Evolutionary conservation across 345 rosid species (phyloP), one percentile per base, ranked within the genome.

Genomic region (Zanthoxylum bungeanum): DNA sequence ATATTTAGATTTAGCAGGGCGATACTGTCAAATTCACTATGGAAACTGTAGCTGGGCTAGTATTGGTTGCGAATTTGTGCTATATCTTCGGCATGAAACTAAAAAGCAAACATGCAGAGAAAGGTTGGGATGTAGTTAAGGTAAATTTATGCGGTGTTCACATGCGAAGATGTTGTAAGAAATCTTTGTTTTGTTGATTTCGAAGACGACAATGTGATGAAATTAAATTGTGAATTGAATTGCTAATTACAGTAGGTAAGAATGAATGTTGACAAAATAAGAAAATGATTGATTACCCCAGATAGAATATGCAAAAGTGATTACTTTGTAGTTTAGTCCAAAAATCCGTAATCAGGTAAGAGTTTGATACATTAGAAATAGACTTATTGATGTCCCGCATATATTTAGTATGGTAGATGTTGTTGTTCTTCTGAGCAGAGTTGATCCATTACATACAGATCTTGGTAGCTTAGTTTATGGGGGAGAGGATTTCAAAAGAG

Each of bases 131-230:
- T 19, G 4, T 10, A 34, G 0, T 5, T 12, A 34, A 11, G 66
- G 50, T 50, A 60, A 59, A 33, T 57, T 64, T 50, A 39, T 40
- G 33, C 37, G 17, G 11, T 25, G 49, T 33, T 36, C 17, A 36
- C 36, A 17, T 68, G 74, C 63, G 64, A 53, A 49, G 57, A 49
- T 28, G 22, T 52, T 68, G 34, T 39, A 61, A 31, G 60, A 77
- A 58, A 58, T 58, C 21, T 60, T 67, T 1, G 0, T 6, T 72
- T 68, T 73, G 56, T 68, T 22, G 44, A 37, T n/a, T 7, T 42
- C 44, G 14, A 76, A 50, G 21, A 11, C 36, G 33, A 55, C 21
- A 17, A 30, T 24, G 53, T 39, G 68, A 59, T 49, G 66, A 12
- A 27, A 24, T 63, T n/a, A 39, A 1, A 30, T 56, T 60, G 73